These are phyloP conservation scores for Quercus mongolica DNA, from an alignment of 306 rosid genomes.

Conservation along the genomic window DNA sequence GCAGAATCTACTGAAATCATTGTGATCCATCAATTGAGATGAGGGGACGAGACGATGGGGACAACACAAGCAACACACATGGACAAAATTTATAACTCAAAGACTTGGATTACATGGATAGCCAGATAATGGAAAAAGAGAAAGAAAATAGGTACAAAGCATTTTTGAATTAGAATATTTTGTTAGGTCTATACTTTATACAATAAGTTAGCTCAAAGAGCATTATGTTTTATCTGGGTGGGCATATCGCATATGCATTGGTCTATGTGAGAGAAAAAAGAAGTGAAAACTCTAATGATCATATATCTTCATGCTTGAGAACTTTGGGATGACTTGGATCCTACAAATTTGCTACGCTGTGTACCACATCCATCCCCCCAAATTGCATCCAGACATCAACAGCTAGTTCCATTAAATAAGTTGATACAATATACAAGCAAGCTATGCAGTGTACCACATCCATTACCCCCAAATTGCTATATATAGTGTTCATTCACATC, in stretches of 20 bases:
- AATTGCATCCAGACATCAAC: background rate
- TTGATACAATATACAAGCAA: background rate
- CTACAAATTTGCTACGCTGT: background rate
- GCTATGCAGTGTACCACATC: too few relatives aligned
- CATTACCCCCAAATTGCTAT: too few relatives aligned
- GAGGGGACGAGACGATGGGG: background rate
- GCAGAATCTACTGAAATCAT: too few relatives aligned
- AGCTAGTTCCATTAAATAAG: background rate
- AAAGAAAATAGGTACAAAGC: background rate
- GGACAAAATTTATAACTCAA: background rate
- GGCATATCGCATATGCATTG: background rate
- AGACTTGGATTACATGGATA: background rate
- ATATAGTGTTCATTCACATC: background rate
- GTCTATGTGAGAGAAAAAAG: background rate
- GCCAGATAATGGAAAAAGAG: background rate
- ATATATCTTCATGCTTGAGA: background rate
- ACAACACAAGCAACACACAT: background rate
- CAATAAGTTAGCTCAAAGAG: background rate
- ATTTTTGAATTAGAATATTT: background rate
- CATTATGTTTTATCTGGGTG: background rate
- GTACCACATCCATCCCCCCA: background rate
- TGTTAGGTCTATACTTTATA: background rate
- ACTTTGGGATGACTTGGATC: background rate
- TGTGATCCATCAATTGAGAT: background rate
- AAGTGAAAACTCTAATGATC: background rate